Conservation (phyloP, 306 rosid species). For the Cicer arietinum region DNA sequence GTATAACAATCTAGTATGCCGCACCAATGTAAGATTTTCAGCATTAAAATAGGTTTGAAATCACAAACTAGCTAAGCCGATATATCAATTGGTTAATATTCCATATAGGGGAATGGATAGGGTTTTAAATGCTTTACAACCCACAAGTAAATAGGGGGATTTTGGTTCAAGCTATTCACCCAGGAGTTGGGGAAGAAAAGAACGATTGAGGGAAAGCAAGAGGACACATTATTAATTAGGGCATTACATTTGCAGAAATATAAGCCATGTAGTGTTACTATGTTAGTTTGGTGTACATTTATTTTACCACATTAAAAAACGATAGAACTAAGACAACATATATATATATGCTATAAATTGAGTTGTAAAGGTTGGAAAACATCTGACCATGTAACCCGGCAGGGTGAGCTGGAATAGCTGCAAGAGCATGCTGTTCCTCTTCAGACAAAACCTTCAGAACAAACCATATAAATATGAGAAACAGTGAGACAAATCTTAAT, state of each 20-base stretch:
- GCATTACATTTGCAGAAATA: not conserved
- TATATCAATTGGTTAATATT: constrained; percentile 31
- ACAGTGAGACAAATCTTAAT: constrained; percentile 22
- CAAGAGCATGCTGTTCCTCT: constrained; percentile 83
- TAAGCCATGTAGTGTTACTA: not conserved
- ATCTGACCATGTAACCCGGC: constrained; percentile 79
- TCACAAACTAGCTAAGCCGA: constrained; percentile 5
- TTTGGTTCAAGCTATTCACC: constrained; percentile 3
- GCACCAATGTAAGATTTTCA: not conserved
- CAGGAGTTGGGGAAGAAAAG: not conserved
- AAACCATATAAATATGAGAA: constrained; percentile 44
- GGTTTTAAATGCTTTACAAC: constrained; percentile 12
- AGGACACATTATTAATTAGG: not conserved
- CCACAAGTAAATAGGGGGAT: constrained; percentile 20
- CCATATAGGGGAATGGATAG: not conserved
- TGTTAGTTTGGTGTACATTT: not conserved
- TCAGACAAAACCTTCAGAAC: constrained; percentile 74
- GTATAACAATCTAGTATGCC: constrained; percentile 4
- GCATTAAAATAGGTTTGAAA: constrained; percentile 17
- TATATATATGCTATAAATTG: constrained; percentile 33
- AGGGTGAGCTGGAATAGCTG: constrained; percentile 98
- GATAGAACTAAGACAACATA: constrained; percentile 23
- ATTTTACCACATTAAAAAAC: constrained; percentile 8
- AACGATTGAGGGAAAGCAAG: not conserved
- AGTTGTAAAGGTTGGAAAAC: constrained; percentile 28